Evolutionary conservation across 192 early-diverging fungal species (phyloP).

Genomic region (Coemansia pectinata): DNA sequence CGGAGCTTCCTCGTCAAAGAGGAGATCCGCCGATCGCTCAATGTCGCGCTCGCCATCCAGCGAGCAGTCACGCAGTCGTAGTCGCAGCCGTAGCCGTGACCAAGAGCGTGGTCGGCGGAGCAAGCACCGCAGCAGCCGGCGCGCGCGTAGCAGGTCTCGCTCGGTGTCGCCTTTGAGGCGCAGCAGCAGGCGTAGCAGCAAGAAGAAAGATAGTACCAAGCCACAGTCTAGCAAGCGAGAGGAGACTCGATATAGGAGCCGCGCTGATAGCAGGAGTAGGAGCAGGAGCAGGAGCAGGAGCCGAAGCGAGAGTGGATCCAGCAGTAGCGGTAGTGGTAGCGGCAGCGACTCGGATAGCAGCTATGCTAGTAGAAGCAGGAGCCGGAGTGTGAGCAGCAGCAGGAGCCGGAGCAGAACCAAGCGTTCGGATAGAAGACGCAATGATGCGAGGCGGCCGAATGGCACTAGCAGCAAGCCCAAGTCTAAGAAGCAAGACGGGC

Average conservation of each 20-base stretch:
- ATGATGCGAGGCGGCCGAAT: not conserved
- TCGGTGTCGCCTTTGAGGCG: constrained; percentile 21
- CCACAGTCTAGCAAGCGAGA: constrained; percentile 13
- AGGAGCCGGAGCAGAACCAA: constrained; percentile 18
- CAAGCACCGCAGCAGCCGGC: constrained; percentile 18
- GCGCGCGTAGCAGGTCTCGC: constrained; percentile 24
- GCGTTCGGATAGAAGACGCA: not conserved
- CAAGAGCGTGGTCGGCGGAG: constrained; percentile 1
- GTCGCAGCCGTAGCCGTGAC: constrained; percentile 19
- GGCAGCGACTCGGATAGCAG: constrained; percentile 20
- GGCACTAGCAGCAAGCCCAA: constrained; percentile 2
- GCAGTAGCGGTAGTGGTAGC: constrained; percentile 14
- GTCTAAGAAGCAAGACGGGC: not conserved
- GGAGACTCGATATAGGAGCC: not conserved
- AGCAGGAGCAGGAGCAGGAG: constrained; percentile 1
- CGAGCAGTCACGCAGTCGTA: constrained; percentile 10
- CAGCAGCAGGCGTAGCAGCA: constrained; percentile 20
- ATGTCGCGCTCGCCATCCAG: constrained; percentile 22
- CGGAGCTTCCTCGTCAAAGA: constrained; percentile 5
- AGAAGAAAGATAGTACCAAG: constrained; percentile 8
- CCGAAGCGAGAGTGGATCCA: constrained; percentile 5
- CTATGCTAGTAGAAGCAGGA: constrained; percentile 14
- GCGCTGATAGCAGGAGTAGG: constrained; percentile 7
- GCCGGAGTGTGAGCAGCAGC: constrained; percentile 15
- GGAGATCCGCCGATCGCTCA: constrained; percentile 13